A percentile compares a stretch with the other conserved stretches of the same genome.
Conservation (phyloP, 225 moss, liverwort and hornwort species). For the Bryum argenteum region DNA sequence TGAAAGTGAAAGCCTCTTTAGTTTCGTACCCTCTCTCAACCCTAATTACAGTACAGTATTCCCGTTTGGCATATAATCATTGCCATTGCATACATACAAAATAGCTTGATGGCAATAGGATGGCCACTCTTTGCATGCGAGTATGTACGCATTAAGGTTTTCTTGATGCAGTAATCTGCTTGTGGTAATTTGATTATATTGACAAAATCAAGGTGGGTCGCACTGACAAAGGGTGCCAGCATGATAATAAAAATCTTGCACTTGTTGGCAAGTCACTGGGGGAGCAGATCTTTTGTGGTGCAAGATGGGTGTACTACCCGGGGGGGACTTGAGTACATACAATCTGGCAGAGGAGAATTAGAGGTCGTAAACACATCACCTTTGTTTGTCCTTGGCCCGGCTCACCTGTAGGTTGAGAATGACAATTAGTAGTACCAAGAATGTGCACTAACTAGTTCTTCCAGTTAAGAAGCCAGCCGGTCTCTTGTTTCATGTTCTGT, state of each 20-base stretch:
- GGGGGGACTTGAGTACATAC: background rate
- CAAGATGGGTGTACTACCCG: constrained; percentile 13
- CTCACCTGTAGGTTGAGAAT: background rate
- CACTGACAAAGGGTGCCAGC: constrained; percentile 4
- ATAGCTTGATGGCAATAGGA: constrained; percentile 14
- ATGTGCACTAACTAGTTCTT: too few species aligned
- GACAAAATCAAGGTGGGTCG: constrained; percentile 11
- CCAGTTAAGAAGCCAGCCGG: too few species aligned
- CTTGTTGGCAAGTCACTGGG: constrained; percentile 28
- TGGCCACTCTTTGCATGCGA: constrained; percentile 8
- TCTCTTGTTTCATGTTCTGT: too few species aligned
- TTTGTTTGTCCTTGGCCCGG: background rate
- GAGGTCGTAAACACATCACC: background rate
- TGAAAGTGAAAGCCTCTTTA: constrained; percentile 13
- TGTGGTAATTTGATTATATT: constrained; percentile 1
- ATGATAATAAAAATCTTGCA: constrained; percentile 28
- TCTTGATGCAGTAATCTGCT: background rate
- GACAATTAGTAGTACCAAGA: background rate
- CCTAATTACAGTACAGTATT: too few species aligned
- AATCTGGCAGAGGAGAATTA: constrained; percentile 5
- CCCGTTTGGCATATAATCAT: constrained; percentile 7
- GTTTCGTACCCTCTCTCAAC: background rate
- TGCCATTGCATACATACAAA: background rate
- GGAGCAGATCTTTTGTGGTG: constrained; percentile 19
- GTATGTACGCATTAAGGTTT: background rate